These are phyloP conservation scores for Myxozyma sirexii DNA, from an alignment of 805 yeast genomes.

Conservation along the genomic window DNA sequence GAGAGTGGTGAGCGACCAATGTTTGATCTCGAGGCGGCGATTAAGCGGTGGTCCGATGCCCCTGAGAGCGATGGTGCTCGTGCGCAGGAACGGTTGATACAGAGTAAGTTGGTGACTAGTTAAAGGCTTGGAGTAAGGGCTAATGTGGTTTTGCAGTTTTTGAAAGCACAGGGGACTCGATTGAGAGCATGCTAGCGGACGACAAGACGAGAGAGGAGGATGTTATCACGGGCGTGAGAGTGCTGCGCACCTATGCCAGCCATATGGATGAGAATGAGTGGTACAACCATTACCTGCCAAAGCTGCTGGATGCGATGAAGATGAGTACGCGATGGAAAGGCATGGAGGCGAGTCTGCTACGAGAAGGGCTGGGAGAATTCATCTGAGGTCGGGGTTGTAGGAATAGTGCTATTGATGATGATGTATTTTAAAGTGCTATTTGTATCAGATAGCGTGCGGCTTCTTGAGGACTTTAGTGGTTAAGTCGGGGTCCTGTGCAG, in stretches of 20 bases:
- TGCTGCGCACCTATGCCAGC: conserved; percentile 7
- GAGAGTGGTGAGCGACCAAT: background rate
- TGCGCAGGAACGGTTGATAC: conserved; percentile 6
- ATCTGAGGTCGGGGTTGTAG: no score
- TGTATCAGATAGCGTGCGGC: no score
- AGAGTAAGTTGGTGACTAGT: background rate
- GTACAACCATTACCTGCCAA: conserved; percentile 15
- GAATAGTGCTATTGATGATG: background rate
- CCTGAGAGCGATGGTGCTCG: conserved; percentile 8
- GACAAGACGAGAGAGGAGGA: background rate
- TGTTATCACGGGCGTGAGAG: background rate
- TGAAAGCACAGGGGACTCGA: background rate
- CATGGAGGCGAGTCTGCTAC: background rate
- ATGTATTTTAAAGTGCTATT: no score
- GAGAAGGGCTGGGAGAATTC: conserved; percentile 6
- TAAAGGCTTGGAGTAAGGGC: background rate
- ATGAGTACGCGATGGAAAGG: conserved; percentile 8
- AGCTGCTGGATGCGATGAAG: conserved; percentile 13
- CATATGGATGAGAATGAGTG: conserved; percentile 20
- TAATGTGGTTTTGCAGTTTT: conserved; percentile 1
- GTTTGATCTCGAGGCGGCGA: conserved; percentile 14
- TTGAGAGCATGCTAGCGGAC: background rate
- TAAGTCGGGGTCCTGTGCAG: no score
- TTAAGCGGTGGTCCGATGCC: conserved; percentile 9
- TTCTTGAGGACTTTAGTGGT: no score